Conservation (phyloP, 148 eudicot genomes). For the Talinum fruticosum region DNA sequence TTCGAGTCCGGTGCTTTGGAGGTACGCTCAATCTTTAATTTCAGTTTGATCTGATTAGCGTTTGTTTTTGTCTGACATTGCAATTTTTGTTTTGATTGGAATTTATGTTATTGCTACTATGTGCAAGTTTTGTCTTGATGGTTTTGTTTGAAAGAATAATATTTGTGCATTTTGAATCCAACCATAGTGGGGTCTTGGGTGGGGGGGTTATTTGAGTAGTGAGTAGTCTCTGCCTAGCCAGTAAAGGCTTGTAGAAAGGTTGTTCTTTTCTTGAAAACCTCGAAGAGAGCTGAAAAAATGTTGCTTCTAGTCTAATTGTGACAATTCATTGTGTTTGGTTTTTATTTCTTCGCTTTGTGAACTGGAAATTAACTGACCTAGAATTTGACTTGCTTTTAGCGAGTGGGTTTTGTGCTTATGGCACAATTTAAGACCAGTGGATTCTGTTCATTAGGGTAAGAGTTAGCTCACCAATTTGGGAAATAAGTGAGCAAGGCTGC, state of each 20-base stretch:
- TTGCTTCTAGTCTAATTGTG: background rate
- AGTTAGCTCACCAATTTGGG: background rate
- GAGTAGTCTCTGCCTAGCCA: no score
- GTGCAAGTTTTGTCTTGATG: background rate
- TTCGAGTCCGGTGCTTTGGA: constrained; percentile 62
- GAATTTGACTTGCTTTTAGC: background rate
- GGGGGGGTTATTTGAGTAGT: background rate
- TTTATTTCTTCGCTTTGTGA: background rate
- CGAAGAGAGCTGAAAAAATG: background rate
- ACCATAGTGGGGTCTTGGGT: background rate
- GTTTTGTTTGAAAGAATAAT: background rate
- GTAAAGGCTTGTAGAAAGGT: no score
- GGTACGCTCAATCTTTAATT: constrained; percentile 27
- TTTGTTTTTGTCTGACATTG: background rate
- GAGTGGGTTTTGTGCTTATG: background rate
- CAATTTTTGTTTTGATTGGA: background rate
- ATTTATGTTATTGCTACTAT: background rate
- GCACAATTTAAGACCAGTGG: background rate
- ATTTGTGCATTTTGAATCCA: background rate
- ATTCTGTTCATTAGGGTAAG: background rate
- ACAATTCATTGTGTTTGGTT: background rate
- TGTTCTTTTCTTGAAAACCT: no score
- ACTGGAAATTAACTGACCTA: background rate
- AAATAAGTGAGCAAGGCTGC: background rate
- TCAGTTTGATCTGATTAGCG: background rate